Base-by-base conservation (phyloP, 31 red algal species). In the Asparagopsis taxiformis region DNA sequence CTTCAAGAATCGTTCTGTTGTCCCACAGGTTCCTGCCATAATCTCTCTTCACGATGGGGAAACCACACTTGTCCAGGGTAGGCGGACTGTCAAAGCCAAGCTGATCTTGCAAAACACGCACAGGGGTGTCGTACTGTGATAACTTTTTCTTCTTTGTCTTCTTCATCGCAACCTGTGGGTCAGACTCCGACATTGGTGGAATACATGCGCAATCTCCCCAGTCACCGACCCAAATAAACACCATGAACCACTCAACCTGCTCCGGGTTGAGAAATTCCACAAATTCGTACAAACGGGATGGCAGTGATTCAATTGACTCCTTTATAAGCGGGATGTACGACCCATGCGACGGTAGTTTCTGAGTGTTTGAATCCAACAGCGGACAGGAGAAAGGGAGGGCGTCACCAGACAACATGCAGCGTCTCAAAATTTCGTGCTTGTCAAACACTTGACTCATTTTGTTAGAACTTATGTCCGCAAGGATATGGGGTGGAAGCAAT, bases 1-100 rank as follows among this genome's bases (percentile, higher is more conserved):
- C 71, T 51, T 87, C 71, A 1, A 87, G 53, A 23, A 87, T 50
- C 24, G 69, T 65, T 51, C 82, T 56, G 57, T 87, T 87, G 55
- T 65, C 53, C 82, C 82, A 87, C 19, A 87, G 62, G 62, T 77
- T 61, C 51, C 62, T 55, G 48, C 82, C 82, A 70, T 77, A 87
- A 22, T 63, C 36, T 10, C 36, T 22, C 21, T 11, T 58, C 34
- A 70, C 51, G 31, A 77, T 68, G 0, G 82, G 82, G 63, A 87
- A 87, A 1, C 36, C 64, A 31, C 82, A 87, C 35, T 33, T 13
- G 17, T 39, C 19, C 17, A 68, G 28, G 1, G 34, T 69, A 1
- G 63, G 51, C 31, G 59, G 63, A 9, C 63, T 37, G 36, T 55
- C 51, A 6, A 87, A 61, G 21, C 82, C 82, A 17, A 87, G 53